Evolutionary conservation across 2,329 filamentous ascomycete species (phyloP).

Genomic region (Cladosporium austrohemisphaericum): DNA sequence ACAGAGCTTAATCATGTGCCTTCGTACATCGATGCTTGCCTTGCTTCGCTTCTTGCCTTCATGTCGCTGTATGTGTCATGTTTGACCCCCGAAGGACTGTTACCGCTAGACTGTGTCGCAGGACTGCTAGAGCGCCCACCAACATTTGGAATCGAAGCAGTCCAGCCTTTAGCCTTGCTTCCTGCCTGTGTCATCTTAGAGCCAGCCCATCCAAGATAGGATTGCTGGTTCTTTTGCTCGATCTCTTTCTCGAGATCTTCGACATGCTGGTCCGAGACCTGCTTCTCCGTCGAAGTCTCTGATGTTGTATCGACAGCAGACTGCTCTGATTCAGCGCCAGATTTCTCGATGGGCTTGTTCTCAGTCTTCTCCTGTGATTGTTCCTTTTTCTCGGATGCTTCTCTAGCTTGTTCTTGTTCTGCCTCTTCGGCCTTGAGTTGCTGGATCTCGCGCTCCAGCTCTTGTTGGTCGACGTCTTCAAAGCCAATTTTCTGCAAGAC

Average conservation of each 20-base stretch:
- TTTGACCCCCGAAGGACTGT: neutral
- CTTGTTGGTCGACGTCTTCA: constrained; percentile 48
- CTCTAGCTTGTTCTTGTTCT: constrained; percentile 35
- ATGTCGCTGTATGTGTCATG: constrained; percentile 15
- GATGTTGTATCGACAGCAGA: neutral
- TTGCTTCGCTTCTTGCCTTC: constrained; percentile 17
- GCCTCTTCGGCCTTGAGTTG: constrained; percentile 37
- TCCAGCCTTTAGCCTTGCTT: constrained; percentile 18
- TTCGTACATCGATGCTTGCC: constrained; percentile 14
- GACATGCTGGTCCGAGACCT: constrained; percentile 32
- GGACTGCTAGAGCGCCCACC: constrained; percentile 3
- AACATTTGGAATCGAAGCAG: constrained; percentile 3
- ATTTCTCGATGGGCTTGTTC: constrained; percentile 16
- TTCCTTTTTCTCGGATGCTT: constrained; percentile 27
- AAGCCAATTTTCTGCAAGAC: constrained; percentile 53
- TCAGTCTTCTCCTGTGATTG: constrained; percentile 13
- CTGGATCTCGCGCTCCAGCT: constrained; percentile 46
- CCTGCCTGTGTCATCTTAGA: constrained; percentile 38
- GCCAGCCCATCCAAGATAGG: constrained; percentile 41
- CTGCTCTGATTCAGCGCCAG: constrained; percentile 25
- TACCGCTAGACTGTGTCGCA: neutral
- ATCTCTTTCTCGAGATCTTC: constrained; percentile 40
- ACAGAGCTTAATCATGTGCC: constrained; percentile 5
- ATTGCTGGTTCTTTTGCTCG: constrained; percentile 43
- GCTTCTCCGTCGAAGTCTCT: constrained; percentile 16